Base-by-base conservation (phyloP, 2,329 filamentous ascomycete genomes). In the Cladophialophora yegresii region DNA sequence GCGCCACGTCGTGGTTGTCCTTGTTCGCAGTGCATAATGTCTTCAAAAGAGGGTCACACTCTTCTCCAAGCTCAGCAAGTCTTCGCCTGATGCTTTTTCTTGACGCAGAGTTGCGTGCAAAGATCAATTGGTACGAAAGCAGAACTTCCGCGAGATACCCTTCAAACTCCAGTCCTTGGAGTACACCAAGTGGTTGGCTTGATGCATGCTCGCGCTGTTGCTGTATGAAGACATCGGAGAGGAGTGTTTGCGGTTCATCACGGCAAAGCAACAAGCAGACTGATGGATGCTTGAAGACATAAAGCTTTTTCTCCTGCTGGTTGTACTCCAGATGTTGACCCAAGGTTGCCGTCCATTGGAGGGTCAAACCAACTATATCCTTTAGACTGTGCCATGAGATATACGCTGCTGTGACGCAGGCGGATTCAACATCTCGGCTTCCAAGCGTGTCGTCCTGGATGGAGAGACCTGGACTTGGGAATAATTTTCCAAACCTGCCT, bases 91-190 rank as follows among this genome's bases (percentile, higher is more conserved):
- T 61, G 32, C 28, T 47, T 43, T 61, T 61, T 22, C 59, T 23
- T 13, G 59, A 61, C 13, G 10, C 22, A 16, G 30, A 32, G 32
- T 61, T 33, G 4, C 36, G 59, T 16, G 59, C 59, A 32, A 61
- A 61, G 20, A 61, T 45, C 45, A 61, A 33, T 23, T 28, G 59
- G 50, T 61, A 61, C 12, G 59, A 61, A 28, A 61, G 59, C 23
- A 61, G 22, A 30, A 61, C 47, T 55, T 61, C 59, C 23, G 40
- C 33, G 12, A 61, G 59, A 22, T 56, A 61, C 12, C 50, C 36
- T 23, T 55, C 59, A 61, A 40, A 55, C 50, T 55, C 59, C 10
- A 55, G n/a, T 28, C 53, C 32, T 30, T 61, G 47, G 10, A 47
- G 33, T 5, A n/a, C 12, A n/a, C 16, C 49, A 16, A 28, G n/a